phyloP scores from a whole-genome alignment of 2,329 filamentous ascomycete species.

The Lachnellula cervina region DNA sequence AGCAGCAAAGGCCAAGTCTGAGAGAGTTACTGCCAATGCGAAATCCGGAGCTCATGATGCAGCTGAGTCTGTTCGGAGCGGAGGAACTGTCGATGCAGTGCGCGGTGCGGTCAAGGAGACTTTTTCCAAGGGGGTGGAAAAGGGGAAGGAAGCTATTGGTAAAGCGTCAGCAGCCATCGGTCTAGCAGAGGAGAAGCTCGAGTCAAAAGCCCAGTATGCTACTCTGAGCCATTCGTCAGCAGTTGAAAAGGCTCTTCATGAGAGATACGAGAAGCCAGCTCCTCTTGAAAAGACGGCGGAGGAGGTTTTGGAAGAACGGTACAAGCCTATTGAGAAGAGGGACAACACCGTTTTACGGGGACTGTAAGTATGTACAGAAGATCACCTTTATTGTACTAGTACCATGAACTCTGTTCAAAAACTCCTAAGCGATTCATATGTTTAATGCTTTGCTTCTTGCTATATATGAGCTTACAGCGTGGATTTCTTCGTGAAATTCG shows the following conservation, averaged over 20 bases:
- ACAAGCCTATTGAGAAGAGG: conserved; percentile 41
- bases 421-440: no score
- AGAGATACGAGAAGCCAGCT: conserved; percentile 45
- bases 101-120: conserved; percentile 33
- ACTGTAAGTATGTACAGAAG: conserved; percentile 24
- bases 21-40: conserved; percentile 19
- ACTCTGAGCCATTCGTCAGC: conserved; percentile 17
- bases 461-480: no score
- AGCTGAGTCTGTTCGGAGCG: conserved; percentile 23
- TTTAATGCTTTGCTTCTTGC: no score
- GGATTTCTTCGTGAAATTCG: no score
- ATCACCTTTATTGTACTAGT: not conserved
- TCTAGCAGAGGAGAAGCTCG: conserved; percentile 35
- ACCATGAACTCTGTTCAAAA: not conserved
- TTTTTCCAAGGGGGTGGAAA: conserved; percentile 32
- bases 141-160: conserved; percentile 34
- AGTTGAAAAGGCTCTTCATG: conserved; percentile 45
- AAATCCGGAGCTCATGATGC: conserved; percentile 24
- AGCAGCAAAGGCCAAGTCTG: conserved; percentile 28
- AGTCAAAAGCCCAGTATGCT: conserved; percentile 36
- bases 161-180: conserved; percentile 37
- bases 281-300: conserved; percentile 45
- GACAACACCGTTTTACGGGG: conserved; percentile 34
- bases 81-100: conserved; percentile 36
- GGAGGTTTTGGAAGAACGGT: conserved; percentile 51